A percentile compares a stretch with the other conserved stretches of the same genome.
These are phyloP conservation scores for Eragrostis tef DNA, from an alignment of 202 grass and related monocot genomes.

Conservation along the genomic window DNA sequence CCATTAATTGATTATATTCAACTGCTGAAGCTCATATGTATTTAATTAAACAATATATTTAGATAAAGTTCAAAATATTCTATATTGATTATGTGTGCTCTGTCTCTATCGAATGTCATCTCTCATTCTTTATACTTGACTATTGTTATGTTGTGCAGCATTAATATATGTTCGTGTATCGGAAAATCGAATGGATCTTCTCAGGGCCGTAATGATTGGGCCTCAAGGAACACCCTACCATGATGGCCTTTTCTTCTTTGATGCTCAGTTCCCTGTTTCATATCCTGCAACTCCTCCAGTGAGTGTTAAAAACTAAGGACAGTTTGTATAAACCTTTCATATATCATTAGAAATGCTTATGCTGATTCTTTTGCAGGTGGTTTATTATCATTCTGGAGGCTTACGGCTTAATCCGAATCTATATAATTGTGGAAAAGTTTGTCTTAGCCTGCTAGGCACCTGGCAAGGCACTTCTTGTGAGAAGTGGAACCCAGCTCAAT, in stretches of 20 bases:
- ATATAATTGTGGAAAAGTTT: conserved; percentile 85
- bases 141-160: conserved; percentile 52
- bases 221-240: conserved; percentile 88
- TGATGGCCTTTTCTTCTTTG: conserved; percentile 95
- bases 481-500: conserved; percentile 77
- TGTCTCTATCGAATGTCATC: too few species aligned
- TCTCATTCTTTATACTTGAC: background rate
- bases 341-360: conserved; percentile 39
- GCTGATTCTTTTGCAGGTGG: conserved; percentile 57
- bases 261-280: conserved; percentile 71
- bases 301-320: conserved; percentile 23
- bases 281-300: conserved; percentile 83
- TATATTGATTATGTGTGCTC: background rate
- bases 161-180: conserved; percentile 76
- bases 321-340: conserved; percentile 1
- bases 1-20: background rate
- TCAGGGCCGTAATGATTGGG: conserved; percentile 82
- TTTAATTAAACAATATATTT: background rate
- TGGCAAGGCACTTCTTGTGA: conserved; percentile 78
- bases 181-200: conserved; percentile 90
- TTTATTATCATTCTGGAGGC: conserved; percentile 80
- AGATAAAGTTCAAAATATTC: conserved; percentile 28
- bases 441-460: conserved; percentile 86
- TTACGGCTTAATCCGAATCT: conserved; percentile 92
- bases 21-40: conserved; percentile 10